Base-by-base conservation (phyloP, 2,329 filamentous ascomycete species). In the Proliferodiscus dingleyae region DNA sequence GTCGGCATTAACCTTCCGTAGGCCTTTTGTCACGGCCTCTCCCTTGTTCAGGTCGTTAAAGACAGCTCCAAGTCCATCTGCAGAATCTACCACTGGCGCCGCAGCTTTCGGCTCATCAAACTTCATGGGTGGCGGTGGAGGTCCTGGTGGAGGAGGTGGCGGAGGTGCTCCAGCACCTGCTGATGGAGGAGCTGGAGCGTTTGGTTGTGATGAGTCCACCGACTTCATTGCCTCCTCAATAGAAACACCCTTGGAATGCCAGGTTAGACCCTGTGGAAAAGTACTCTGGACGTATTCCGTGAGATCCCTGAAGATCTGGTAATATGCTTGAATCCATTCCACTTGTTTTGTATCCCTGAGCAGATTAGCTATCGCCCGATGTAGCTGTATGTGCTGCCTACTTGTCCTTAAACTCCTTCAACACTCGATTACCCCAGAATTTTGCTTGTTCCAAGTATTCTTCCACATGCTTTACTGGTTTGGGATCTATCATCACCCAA, bases 41-140 rank as follows among this genome's bases (percentile, higher is more conserved):
- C 93, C 93, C 64, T 85, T 84, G 69, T 97, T 97, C 43, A 98
- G 72, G 55, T 96, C 86, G 32, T 84, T 85, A 65, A 98, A 98
- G 2, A 98, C 89, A 19, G 91, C 89, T 18, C 82, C 81, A 66
- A 95, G 81, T 45, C 91, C 89, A 22, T 75, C 67, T 6, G 67
- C 66, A n/a, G n/a, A n/a, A 2, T 74, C 66, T 29, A 72, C 65
- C 15, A 69, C 63, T 8, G 68, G 63, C 9, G 74, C n/a, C n/a
- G n/a, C 63, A 22, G 47, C 56, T 43, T 71, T 63, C 5, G 75
- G 69, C 55, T 80, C 71, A 46, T 83, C 78, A 23, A 83, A 72
- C 37, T 81, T 75, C 32, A 37, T 34, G 21, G 2, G 83, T 41
- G 51, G 48, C 47, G 50, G 84, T 9, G 85, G 78, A n/a, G 53